Evolutionary conservation across 1,284 basidiomycete genomes (phyloP).

Genomic region (Megacollybia platyphylla): DNA sequence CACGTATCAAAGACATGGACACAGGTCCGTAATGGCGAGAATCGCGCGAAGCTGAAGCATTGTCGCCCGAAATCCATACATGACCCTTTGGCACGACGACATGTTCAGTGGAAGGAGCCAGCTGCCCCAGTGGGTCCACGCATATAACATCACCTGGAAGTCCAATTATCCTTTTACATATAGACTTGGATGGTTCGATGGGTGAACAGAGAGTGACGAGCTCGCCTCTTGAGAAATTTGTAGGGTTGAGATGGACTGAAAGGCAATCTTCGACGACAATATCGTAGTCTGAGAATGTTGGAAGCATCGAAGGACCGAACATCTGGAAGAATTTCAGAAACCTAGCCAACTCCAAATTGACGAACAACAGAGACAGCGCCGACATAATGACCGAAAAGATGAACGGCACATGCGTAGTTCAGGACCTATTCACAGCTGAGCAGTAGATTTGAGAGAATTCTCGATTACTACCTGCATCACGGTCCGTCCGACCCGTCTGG

Average conservation of each 20-base stretch:
- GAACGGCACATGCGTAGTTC: constrained; percentile 6
- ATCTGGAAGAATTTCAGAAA: constrained; percentile 23
- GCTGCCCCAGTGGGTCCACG: constrained; percentile 68
- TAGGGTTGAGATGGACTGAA: constrained; percentile 39
- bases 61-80: constrained; percentile 92
- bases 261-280: constrained; percentile 50
- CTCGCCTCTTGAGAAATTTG: constrained; percentile 61
- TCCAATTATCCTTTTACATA: constrained; percentile 89
- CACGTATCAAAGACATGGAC: constrained; percentile 71
- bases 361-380: constrained; percentile 10
- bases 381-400: constrained; percentile 11
- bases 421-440: neutral
- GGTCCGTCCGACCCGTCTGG: no score
- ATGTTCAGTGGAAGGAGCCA: constrained; percentile 53
- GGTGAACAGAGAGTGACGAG: constrained; percentile 74
- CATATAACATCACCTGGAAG: constrained; percentile 85
- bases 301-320: constrained; percentile 80
- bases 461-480: no score
- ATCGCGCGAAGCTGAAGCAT: constrained; percentile 73
- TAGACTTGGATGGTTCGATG: constrained; percentile 49
- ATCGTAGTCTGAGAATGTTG: constrained; percentile 62
- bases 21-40: constrained; percentile 89
- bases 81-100: constrained; percentile 72
- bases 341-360: neutral
- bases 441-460: no score